Evolutionary conservation across 768 basidiomycete species (phyloP).

Genomic region (Lactifluus piperatus): DNA sequence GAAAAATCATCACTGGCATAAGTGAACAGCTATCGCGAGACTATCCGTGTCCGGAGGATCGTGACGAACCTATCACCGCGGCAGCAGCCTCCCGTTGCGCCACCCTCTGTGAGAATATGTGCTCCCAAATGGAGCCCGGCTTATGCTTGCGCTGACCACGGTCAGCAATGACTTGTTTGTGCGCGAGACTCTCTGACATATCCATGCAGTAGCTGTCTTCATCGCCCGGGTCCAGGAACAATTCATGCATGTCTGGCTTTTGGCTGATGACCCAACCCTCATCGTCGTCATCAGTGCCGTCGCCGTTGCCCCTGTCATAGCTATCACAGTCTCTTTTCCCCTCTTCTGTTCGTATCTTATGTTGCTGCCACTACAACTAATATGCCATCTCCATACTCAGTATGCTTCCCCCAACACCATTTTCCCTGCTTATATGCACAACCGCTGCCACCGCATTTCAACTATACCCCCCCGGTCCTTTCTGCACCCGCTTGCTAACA

Average conservation of each 20-base stretch:
- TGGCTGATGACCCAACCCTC: constrained; percentile 23
- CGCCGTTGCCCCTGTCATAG: not conserved
- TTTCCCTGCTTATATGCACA: not conserved
- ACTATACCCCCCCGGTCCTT: not conserved
- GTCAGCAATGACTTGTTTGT: constrained; percentile 80
- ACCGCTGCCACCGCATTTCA: not conserved
- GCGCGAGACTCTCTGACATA: constrained; percentile 44
- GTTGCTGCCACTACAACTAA: not conserved
- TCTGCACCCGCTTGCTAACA: constrained; percentile 13
- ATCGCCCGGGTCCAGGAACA: constrained; percentile 24
- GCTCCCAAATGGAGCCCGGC: constrained; percentile 72
- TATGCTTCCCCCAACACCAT: constrained; percentile 22
- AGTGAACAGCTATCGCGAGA: constrained; percentile 67
- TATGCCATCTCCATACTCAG: constrained; percentile 23
- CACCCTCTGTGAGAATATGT: constrained; percentile 40
- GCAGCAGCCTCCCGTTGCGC: constrained; percentile 28
- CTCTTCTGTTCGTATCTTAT: constrained; percentile 26
- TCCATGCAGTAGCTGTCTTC: constrained; percentile 10
- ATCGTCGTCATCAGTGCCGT: constrained; percentile 12
- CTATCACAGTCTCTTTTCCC: constrained; percentile 5
- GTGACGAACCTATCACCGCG: constrained; percentile 43
- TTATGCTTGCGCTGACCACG: constrained; percentile 65
- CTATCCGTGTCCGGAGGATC: constrained; percentile 45
- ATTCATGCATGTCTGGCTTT: constrained; percentile 13
- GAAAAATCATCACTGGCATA: constrained; percentile 77